Conservation (phyloP, 352 stramenopile genomes). For the Pythium vanterpoolii region DNA sequence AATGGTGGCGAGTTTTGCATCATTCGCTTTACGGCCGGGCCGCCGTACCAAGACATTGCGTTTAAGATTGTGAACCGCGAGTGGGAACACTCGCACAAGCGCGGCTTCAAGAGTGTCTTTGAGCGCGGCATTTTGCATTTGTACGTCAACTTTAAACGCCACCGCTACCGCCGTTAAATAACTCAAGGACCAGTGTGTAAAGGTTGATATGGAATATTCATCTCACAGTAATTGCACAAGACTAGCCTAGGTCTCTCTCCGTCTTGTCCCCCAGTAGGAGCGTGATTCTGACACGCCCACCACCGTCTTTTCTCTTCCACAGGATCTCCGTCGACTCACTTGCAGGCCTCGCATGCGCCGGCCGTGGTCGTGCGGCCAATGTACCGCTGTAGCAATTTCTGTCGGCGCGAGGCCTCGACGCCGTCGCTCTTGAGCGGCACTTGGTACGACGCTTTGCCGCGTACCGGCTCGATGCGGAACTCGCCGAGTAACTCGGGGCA, state of each 20-base stretch:
- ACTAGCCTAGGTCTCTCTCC: not conserved
- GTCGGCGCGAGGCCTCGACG: conserved; percentile 65
- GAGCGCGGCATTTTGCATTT: conserved; percentile 97
- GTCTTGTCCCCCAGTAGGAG: not conserved
- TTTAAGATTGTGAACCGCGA: conserved; percentile 99
- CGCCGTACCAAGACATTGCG: conserved; percentile 99
- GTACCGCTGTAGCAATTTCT: conserved; percentile 58
- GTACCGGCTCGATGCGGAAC: conserved; percentile 91
- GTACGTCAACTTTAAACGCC: conserved; percentile 99
- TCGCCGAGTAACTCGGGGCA: conserved; percentile 93
- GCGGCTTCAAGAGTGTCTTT: conserved; percentile 98
- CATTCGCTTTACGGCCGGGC: conserved; percentile 96
- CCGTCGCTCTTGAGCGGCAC: conserved; percentile 91
- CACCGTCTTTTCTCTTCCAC: not conserved
- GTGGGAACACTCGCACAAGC: conserved; percentile 97
- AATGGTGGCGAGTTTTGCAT: conserved; percentile 96
- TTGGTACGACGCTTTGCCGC: conserved; percentile 87
- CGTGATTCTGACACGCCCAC: not conserved
- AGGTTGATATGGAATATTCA: too few species aligned
- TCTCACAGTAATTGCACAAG: not conserved
- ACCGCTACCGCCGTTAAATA: conserved; percentile 94
- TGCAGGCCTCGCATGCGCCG: conserved; percentile 24
- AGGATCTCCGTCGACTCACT: not conserved
- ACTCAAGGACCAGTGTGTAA: not conserved
- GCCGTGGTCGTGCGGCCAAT: conserved; percentile 25